Evolutionary conservation across 192 early-diverging fungal species (phyloP).

Genomic region (Coemansia javaensis): DNA sequence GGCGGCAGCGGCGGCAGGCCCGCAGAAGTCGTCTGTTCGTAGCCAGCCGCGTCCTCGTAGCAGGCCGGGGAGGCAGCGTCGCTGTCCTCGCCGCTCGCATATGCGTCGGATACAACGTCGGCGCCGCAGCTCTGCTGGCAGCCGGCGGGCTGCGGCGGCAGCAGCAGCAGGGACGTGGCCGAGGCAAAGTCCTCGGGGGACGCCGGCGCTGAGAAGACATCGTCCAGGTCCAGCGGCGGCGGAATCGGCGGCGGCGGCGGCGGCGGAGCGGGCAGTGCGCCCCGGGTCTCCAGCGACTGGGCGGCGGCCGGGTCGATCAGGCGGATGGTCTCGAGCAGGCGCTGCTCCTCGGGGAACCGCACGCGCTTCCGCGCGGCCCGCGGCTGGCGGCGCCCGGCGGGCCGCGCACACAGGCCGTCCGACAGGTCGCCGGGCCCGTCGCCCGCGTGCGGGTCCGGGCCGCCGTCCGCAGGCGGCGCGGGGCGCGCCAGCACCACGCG

Average conservation of each 20-base stretch:
- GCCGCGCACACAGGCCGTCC: neutral
- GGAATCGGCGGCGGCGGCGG: neutral
- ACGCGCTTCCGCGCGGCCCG: slow-evolving; percentile 29
- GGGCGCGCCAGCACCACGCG: neutral
- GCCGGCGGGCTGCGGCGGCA: too few relatives aligned
- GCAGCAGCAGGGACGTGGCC: too few relatives aligned
- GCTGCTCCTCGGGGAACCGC: slow-evolving; percentile 42
- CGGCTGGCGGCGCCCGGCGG: neutral
- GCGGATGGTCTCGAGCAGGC: slow-evolving; percentile 44
- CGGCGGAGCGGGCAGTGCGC: too few relatives aligned
- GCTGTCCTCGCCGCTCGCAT: neutral
- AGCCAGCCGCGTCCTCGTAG: neutral
- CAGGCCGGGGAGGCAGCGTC: neutral
- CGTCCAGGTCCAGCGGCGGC: neutral
- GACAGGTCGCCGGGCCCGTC: neutral
- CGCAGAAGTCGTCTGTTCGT: neutral
- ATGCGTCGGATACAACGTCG: neutral
- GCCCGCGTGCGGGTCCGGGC: neutral
- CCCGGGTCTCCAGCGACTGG: slow-evolving; percentile 24
- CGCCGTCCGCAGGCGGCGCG: neutral
- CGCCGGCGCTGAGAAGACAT: too few relatives aligned
- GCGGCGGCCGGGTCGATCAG: slow-evolving; percentile 32
- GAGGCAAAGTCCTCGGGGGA: neutral
- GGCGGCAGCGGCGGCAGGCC: neutral
- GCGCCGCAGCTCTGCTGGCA: too few relatives aligned